A percentile compares a stretch with the other conserved stretches of the same genome.
Conservation (phyloP, 306 rosid species). For the Purshia tridentata region DNA sequence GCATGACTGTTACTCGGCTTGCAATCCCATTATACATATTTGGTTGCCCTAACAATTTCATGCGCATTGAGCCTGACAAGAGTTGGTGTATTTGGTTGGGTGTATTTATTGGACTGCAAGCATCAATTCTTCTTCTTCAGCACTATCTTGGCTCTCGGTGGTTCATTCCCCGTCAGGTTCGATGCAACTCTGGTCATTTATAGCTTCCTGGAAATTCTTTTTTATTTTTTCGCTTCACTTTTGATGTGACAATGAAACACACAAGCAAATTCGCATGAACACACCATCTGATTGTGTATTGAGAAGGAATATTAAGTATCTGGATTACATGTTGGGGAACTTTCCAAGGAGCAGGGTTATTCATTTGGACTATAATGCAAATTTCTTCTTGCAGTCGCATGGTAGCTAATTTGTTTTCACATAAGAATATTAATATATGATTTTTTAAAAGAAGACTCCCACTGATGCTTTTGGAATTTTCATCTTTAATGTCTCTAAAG, state of each 20-base stretch:
- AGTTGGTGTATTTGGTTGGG: constrained; percentile 74
- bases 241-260: not conserved
- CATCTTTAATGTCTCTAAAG: not conserved
- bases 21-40: constrained; percentile 82
- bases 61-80: constrained; percentile 78
- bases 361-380: not conserved
- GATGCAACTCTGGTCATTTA: constrained; percentile 18
- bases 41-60: constrained; percentile 95
- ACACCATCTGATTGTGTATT: not conserved
- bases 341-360: constrained; percentile 9
- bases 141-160: constrained; percentile 93
- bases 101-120: constrained; percentile 70
- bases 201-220: not conserved
- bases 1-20: constrained; percentile 81
- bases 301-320: not conserved
- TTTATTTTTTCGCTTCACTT: not conserved
- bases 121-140: constrained; percentile 82
- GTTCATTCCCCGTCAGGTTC: constrained; percentile 98
- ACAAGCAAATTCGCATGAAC: not conserved
- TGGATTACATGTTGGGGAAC: not conserved
- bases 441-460: not conserved
- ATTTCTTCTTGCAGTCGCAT: not conserved
- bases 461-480: not conserved
- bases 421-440: not conserved
- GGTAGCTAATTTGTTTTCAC: not conserved